Conservation (phyloP, 768 basidiomycete species). For the Suillus tomentosus region DNA sequence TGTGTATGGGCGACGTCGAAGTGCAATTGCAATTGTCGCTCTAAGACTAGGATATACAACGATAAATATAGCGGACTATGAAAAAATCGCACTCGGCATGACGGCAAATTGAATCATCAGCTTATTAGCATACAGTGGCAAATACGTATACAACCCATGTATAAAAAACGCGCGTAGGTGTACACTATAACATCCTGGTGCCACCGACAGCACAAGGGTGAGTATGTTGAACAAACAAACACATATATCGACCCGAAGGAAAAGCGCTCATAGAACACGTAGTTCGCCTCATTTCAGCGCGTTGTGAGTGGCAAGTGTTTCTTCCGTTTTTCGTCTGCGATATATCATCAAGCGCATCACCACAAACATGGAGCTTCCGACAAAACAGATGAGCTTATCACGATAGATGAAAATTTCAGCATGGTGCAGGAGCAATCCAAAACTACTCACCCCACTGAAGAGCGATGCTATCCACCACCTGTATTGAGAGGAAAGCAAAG, state of each 20-base stretch:
- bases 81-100: too few species aligned
- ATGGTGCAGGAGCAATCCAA: neutral
- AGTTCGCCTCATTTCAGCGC: neutral
- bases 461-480: slow-evolving; percentile 60
- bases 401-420: neutral
- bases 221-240: neutral
- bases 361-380: neutral
- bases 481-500: slow-evolving; percentile 49
- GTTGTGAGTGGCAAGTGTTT: neutral
- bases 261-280: neutral
- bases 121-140: too few species aligned
- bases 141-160: neutral
- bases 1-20: too few species aligned
- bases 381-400: neutral
- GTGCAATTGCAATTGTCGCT: too few species aligned
- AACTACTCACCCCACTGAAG: slow-evolving; percentile 46
- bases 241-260: neutral
- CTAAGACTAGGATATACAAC: too few species aligned
- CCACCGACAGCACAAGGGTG: neutral
- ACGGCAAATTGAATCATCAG: too few species aligned
- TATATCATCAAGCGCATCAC: neutral
- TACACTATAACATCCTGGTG: neutral
- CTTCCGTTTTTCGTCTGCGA: neutral
- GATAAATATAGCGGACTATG: too few species aligned
- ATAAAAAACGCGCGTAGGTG: neutral